These are phyloP conservation scores for Wickerhamiella cacticola DNA, from an alignment of 805 yeast species.

Conservation along the genomic window DNA sequence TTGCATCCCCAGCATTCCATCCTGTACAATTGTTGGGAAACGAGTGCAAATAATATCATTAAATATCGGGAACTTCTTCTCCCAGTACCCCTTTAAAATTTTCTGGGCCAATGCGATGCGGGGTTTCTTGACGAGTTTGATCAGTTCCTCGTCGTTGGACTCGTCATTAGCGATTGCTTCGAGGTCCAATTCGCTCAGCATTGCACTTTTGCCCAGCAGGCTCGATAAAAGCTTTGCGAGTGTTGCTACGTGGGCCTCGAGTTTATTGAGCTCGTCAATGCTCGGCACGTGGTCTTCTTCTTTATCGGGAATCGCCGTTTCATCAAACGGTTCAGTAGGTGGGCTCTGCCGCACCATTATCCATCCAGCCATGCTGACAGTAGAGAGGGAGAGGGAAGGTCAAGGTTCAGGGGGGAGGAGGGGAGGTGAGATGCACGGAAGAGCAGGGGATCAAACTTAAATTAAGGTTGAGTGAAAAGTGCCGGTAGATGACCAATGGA, in stretches of 20 bases:
- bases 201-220: conserved; percentile 2
- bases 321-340: conserved; percentile 1
- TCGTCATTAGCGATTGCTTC: neutral
- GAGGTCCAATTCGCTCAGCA: conserved; percentile 2
- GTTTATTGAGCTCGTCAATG: conserved; percentile 2
- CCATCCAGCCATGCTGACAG: conserved; percentile 12
- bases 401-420: neutral
- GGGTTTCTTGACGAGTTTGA: conserved; percentile 1
- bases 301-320: neutral
- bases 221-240: neutral
- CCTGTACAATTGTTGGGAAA: conserved; percentile 4
- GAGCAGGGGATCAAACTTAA: no score
- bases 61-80: neutral
- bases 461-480: no score
- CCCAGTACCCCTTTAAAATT: conserved; percentile 9
- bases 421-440: neutral
- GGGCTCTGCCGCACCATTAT: conserved; percentile 5
- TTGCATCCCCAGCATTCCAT: neutral
- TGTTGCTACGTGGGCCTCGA: conserved; percentile 2
- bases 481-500: no score
- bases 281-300: conserved; percentile 4
- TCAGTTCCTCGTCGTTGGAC: neutral
- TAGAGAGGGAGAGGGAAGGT: neutral
- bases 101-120: conserved; percentile 9
- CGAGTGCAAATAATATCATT: conserved; percentile 7